Conservation (phyloP, 345 rosid genomes). For the Fremontodendron californicum region DNA sequence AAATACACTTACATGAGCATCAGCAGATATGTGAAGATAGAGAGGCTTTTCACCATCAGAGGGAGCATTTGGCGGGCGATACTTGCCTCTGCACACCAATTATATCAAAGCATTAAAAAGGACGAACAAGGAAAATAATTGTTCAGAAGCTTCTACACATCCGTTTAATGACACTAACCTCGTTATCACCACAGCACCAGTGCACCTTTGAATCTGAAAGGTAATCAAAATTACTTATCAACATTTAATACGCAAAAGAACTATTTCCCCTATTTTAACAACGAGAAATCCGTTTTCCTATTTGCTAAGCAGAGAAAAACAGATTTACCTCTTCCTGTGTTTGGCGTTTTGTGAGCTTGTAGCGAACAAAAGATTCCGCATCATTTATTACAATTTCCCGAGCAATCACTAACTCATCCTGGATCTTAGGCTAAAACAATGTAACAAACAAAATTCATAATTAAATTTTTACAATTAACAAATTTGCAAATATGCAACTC, state of each 20-base stretch:
- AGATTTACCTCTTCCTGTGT: conserved; percentile 83
- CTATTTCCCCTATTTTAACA: conserved; percentile 1
- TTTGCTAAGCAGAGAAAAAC: conserved; percentile 12
- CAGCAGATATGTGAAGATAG: conserved; percentile 89
- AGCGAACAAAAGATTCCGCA: conserved; percentile 76
- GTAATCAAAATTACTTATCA: conserved; percentile 10
- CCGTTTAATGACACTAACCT: conserved; percentile 45
- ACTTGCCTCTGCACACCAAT: conserved; percentile 67
- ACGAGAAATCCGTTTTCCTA: not conserved
- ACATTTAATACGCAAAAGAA: conserved; percentile 10
- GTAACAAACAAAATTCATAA: not conserved
- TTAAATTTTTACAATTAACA: not conserved
- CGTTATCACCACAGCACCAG: conserved; percentile 92
- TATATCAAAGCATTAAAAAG: conserved; percentile 12
- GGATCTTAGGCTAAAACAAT: conserved; percentile 52
- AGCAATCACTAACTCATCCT: conserved; percentile 81
- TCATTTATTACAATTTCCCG: conserved; percentile 89
- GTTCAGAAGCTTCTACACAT: not conserved
- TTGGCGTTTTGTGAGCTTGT: conserved; percentile 87
- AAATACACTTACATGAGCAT: conserved; percentile 60
- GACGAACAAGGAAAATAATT: not conserved
- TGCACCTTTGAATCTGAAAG: conserved; percentile 77
- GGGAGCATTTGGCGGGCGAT: conserved; percentile 65
- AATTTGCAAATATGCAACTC: not conserved
- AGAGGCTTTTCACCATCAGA: conserved; percentile 81